Evolutionary conservation across 2,329 filamentous ascomycete genomes (phyloP), one percentile per base, ranked within the genome.

Genomic region (Nemania serpens): DNA sequence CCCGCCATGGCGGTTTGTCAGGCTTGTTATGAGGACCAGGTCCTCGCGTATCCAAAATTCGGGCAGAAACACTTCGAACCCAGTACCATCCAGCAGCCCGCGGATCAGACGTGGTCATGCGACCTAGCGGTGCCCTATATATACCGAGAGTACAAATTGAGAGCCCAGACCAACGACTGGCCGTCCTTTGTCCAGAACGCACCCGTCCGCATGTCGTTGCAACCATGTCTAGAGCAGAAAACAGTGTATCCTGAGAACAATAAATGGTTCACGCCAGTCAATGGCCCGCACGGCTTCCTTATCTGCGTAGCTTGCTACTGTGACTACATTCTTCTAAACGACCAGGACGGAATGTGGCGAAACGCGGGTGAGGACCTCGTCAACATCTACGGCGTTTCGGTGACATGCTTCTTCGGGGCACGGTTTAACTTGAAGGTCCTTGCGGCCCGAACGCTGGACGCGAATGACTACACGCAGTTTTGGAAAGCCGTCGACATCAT

Each of bases 301-400:
- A 55, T 56, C n/a, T 63, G 61, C 39, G 33, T n/a, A 5, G 29
- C 39, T 5, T 63, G 61, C 25, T 63, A 57, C 55, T 61, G 39
- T 45, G 61, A 63, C 39, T 63, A 58, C 34, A 9, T 63, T 22
- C 49, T 63, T 9, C 11, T 58, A 1, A 61, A 48, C 3, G 54
- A 50, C 4, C 53, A 58, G 49, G 48, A 56, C 11, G 43, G 25
- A 13, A 5, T 7, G 20, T 63, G 58, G 61, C 22, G 37, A 22
- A 36, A 58, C n/a, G 61, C 58, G 6, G 61, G 57, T 20, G 58
- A 39, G 3, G 15, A 63, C 50, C 29, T 61, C 3, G 43, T 45
- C 2, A 37, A 29, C 0, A 9, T 17, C 18, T 63, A 58, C 25
- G 61, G 58, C 12, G 58, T 58, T 34, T 61, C 58, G 7, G 61